Evolutionary conservation across 768 basidiomycete species (phyloP).

Genomic region (Hericium coralloides): DNA sequence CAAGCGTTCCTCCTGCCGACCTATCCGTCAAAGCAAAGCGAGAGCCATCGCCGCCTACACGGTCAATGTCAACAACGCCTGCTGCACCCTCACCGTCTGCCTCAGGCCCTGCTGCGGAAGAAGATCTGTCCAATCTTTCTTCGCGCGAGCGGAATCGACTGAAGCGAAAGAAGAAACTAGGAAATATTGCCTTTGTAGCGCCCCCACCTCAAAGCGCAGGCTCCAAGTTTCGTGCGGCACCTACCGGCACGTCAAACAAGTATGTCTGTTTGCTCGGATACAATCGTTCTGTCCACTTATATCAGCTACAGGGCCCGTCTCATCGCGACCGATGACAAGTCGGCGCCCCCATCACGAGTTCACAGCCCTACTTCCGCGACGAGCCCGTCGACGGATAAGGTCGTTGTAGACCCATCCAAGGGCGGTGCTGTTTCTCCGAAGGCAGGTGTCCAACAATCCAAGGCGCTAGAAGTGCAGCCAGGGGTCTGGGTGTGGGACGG

Average conservation of each 20-base stretch:
- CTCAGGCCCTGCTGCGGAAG: constrained; percentile 30
- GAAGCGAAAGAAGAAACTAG: constrained; percentile 89
- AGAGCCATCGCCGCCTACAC: constrained; percentile 25
- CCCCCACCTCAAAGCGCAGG: constrained; percentile 40
- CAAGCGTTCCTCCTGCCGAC: constrained; percentile 38
- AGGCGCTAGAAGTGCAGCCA: constrained; percentile 63
- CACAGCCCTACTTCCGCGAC: constrained; percentile 43
- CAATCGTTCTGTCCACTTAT: not conserved
- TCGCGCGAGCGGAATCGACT: constrained; percentile 90
- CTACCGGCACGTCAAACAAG: constrained; percentile 55
- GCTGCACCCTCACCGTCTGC: constrained; percentile 42
- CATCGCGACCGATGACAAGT: constrained; percentile 53
- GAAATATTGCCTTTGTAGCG: constrained; percentile 74
- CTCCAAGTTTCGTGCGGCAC: constrained; percentile 52
- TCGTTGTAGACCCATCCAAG: constrained; percentile 71
- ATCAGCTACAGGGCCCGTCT: constrained; percentile 52
- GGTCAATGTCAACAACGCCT: constrained; percentile 37
- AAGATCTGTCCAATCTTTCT: constrained; percentile 55
- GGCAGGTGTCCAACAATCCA: constrained; percentile 56
- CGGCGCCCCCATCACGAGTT: constrained; percentile 37
- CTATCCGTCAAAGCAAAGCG: constrained; percentile 17
- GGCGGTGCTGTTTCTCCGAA: constrained; percentile 82
- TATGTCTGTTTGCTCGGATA: constrained; percentile 18
- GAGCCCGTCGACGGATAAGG: constrained; percentile 47
- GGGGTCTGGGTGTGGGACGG: constrained; percentile 87